phyloP scores from a whole-genome alignment of 164 flowering plant genomes.

The Paratinospora sagittata region DNA sequence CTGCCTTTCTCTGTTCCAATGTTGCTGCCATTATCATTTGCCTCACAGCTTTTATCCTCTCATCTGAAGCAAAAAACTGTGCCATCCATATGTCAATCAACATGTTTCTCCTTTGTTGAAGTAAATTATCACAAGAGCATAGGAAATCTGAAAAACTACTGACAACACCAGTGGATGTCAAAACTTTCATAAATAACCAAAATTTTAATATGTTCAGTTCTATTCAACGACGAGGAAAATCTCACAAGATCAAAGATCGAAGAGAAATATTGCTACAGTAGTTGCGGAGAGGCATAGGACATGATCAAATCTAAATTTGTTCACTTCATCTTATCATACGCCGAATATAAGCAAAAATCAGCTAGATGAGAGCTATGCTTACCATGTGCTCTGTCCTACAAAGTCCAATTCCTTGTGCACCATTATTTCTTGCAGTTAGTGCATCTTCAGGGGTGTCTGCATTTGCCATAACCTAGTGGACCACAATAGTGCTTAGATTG shows the following conservation, averaged over 20 bases:
- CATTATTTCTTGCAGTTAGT: slow-evolving; percentile 85
- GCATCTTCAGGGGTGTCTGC: slow-evolving; percentile 99
- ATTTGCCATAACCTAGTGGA: slow-evolving; percentile 89
- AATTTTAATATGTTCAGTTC: neutral
- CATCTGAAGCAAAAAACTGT: slow-evolving; percentile 99
- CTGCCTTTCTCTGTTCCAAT: slow-evolving; percentile 69
- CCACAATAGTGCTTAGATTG: neutral
- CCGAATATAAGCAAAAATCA: neutral
- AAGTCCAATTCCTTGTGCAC: slow-evolving; percentile 97
- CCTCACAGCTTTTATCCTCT: slow-evolving; percentile 91
- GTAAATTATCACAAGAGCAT: neutral
- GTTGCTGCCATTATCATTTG: slow-evolving; percentile 97
- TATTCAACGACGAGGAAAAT: neutral
- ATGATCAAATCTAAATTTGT: neutral
- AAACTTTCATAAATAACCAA: no score
- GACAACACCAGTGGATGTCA: neutral
- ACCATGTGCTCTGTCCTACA: slow-evolving; percentile 99
- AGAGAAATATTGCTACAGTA: neutral
- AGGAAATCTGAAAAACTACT: neutral
- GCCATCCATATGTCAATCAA: neutral
- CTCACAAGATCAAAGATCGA: neutral
- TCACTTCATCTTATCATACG: neutral
- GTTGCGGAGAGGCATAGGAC: neutral
- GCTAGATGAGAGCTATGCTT: slow-evolving; percentile 6
- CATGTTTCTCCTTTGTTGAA: neutral